Conservation (phyloP, 768 basidiomycete species). For the Termitomyces titanicus region DNA sequence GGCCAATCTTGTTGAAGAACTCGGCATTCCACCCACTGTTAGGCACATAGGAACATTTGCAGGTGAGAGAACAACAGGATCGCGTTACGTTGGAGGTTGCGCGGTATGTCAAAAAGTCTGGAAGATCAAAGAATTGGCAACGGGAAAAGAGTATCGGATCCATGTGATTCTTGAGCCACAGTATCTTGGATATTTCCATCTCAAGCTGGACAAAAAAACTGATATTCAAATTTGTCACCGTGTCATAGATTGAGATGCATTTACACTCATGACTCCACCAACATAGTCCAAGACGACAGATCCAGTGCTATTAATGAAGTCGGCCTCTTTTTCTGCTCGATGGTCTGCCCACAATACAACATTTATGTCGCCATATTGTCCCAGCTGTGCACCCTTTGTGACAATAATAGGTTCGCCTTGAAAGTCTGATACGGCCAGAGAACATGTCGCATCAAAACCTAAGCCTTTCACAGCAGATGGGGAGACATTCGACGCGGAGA, state of each 20-base stretch:
- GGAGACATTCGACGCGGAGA: slow-evolving; percentile 52
- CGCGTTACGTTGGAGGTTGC: slow-evolving; percentile 74
- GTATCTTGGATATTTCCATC: slow-evolving; percentile 97
- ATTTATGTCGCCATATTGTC: slow-evolving; percentile 71
- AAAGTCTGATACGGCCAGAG: slow-evolving; percentile 79
- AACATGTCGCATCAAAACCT: slow-evolving; percentile 97
- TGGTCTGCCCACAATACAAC: slow-evolving; percentile 97
- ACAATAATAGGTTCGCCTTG: slow-evolving; percentile 73
- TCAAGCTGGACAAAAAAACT: slow-evolving; percentile 57
- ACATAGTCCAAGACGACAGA: slow-evolving; percentile 91
- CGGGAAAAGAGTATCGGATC: slow-evolving; percentile 57
- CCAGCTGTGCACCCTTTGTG: slow-evolving; percentile 63
- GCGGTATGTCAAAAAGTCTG: slow-evolving; percentile 94
- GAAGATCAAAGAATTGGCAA: slow-evolving; percentile 87
- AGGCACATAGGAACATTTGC: slow-evolving; percentile 94
- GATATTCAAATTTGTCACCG: background rate
- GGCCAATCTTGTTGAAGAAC: slow-evolving; percentile 85
- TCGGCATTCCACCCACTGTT: slow-evolving; percentile 82
- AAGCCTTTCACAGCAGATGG: slow-evolving; percentile 74
- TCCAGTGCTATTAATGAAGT: slow-evolving; percentile 80
- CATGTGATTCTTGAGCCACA: slow-evolving; percentile 96
- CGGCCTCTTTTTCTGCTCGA: slow-evolving; percentile 88
- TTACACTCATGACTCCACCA: slow-evolving; percentile 92
- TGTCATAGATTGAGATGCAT: slow-evolving; percentile 14
- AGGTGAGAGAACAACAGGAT: slow-evolving; percentile 91